phyloP scores from a whole-genome alignment of 768 basidiomycete genomes.

The Phylloporus arenicola region DNA sequence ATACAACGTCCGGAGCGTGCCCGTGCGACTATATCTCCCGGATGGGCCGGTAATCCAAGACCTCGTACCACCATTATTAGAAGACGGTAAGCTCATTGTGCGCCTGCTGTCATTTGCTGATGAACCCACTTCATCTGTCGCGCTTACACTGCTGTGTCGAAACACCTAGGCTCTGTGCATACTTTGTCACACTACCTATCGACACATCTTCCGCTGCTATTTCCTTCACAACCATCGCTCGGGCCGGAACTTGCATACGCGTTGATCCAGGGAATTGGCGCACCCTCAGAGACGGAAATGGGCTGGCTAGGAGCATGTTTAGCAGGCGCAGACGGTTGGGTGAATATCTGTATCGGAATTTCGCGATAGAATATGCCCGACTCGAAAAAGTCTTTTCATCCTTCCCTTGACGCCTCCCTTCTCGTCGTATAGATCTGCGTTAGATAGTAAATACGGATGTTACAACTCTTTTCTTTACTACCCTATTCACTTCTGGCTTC shows the following conservation, averaged over 20 bases:
- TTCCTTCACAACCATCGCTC: slow-evolving; percentile 46
- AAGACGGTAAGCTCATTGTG: slow-evolving; percentile 57
- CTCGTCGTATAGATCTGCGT: slow-evolving; percentile 1
- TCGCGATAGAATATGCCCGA: slow-evolving; percentile 18
- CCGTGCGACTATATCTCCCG: slow-evolving; percentile 83
- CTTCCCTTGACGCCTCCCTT: background rate
- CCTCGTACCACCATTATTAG: slow-evolving; percentile 70
- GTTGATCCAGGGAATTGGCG: slow-evolving; percentile 76
- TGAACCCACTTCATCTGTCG: background rate
- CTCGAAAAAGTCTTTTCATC: background rate
- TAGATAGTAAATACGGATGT: background rate
- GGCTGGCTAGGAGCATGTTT: slow-evolving; percentile 93
- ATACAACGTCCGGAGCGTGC: slow-evolving; percentile 82
- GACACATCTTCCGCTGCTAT: slow-evolving; percentile 74
- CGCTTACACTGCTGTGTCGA: background rate
- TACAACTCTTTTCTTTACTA: background rate
- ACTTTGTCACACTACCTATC: slow-evolving; percentile 69
- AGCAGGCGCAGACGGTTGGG: slow-evolving; percentile 93
- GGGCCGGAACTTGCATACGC: slow-evolving; percentile 62
- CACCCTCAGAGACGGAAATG: slow-evolving; percentile 84
- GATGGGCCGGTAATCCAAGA: slow-evolving; percentile 91
- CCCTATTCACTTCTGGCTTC: slow-evolving; percentile 2
- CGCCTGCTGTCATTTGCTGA: background rate
- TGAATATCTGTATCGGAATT: slow-evolving; percentile 80
- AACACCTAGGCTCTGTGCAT: slow-evolving; percentile 55